A percentile compares a stretch with the other conserved stretches of the same genome.
Evolutionary conservation across 129 eudicot genomes (phyloP).

Genomic region (Artemisia tridentata): DNA sequence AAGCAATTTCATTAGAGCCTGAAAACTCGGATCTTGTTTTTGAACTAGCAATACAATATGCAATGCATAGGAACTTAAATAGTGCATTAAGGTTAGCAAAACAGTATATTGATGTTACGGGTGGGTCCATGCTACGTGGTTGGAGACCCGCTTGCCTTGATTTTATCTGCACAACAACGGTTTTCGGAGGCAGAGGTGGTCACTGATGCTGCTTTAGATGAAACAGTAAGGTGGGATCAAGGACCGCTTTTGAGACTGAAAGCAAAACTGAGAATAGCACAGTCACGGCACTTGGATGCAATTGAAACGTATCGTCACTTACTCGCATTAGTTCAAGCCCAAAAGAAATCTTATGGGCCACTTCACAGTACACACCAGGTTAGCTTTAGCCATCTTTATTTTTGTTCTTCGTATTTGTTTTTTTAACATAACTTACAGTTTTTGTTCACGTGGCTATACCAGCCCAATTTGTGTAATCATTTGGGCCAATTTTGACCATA

Average conservation of each 20-base stretch:
- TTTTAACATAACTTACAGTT: background rate
- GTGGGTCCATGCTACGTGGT: slow-evolving; percentile 76
- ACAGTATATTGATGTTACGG: slow-evolving; percentile 73
- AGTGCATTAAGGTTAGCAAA: slow-evolving; percentile 73
- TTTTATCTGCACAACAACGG: slow-evolving; percentile 76
- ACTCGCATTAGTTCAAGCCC: slow-evolving; percentile 88
- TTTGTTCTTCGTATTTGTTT: slow-evolving; percentile 4
- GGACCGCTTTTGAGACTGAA: slow-evolving; percentile 88
- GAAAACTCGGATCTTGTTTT: slow-evolving; percentile 64
- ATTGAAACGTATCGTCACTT: slow-evolving; percentile 81
- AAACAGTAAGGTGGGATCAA: slow-evolving; percentile 95
- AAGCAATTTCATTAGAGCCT: slow-evolving; percentile 56
- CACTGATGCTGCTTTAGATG: slow-evolving; percentile 88
- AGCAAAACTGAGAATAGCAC: slow-evolving; percentile 80
- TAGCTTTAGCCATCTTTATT: background rate
- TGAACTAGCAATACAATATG: slow-evolving; percentile 75
- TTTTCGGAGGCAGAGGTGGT: slow-evolving; percentile 85
- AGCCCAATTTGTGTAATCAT: background rate
- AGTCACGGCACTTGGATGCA: slow-evolving; percentile 79
- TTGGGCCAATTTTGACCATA: background rate
- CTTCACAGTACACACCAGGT: slow-evolving; percentile 55
- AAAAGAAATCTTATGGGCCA: slow-evolving; percentile 71
- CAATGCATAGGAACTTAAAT: slow-evolving; percentile 74
- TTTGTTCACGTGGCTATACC: background rate
- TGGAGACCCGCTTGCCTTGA: slow-evolving; percentile 90